Conservation (phyloP, 2,329 filamentous ascomycete genomes). For the Pseudogymnoascus sp. region DNA sequence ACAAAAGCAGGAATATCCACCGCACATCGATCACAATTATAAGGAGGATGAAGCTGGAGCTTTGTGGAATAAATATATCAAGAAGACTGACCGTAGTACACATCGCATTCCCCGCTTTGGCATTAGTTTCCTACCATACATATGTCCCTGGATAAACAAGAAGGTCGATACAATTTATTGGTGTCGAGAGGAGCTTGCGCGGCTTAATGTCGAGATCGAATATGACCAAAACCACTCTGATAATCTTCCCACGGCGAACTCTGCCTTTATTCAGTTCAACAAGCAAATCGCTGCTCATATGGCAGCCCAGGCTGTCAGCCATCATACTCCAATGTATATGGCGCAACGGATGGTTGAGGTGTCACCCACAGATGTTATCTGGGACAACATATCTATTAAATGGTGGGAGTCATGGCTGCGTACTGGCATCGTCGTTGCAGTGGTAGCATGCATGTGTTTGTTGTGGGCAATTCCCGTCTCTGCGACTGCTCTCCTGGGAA, state of each 20-base stretch:
- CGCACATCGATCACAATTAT: slow-evolving; percentile 55
- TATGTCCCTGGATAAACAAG: slow-evolving; percentile 63
- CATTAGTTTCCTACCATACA: slow-evolving; percentile 25
- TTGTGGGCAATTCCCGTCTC: slow-evolving; percentile 88
- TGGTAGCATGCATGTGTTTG: slow-evolving; percentile 70
- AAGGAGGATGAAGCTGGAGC: slow-evolving; percentile 58
- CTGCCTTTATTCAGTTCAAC: slow-evolving; percentile 97
- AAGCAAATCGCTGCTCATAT: slow-evolving; percentile 96
- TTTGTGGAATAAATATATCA: slow-evolving; percentile 77
- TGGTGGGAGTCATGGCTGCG: slow-evolving; percentile 81
- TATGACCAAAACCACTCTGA: slow-evolving; percentile 80
- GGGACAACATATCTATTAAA: slow-evolving; percentile 92
- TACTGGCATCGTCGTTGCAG: slow-evolving; percentile 54
- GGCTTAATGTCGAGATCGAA: slow-evolving; percentile 86
- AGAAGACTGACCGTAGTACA: slow-evolving; percentile 74
- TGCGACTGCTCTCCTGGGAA: slow-evolving; percentile 76
- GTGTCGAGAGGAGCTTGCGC: slow-evolving; percentile 80
- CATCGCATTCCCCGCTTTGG: slow-evolving; percentile 64
- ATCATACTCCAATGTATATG: slow-evolving; percentile 92
- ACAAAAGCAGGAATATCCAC: slow-evolving; percentile 46
- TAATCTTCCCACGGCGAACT: slow-evolving; percentile 85
- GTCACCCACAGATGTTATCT: slow-evolving; percentile 83
- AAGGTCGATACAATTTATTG: slow-evolving; percentile 95
- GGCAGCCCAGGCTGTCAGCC: slow-evolving; percentile 87
- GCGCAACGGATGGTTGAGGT: slow-evolving; percentile 85